phyloP scores from a whole-genome alignment of 768 basidiomycete genomes.

The Suillus clintonianus region DNA sequence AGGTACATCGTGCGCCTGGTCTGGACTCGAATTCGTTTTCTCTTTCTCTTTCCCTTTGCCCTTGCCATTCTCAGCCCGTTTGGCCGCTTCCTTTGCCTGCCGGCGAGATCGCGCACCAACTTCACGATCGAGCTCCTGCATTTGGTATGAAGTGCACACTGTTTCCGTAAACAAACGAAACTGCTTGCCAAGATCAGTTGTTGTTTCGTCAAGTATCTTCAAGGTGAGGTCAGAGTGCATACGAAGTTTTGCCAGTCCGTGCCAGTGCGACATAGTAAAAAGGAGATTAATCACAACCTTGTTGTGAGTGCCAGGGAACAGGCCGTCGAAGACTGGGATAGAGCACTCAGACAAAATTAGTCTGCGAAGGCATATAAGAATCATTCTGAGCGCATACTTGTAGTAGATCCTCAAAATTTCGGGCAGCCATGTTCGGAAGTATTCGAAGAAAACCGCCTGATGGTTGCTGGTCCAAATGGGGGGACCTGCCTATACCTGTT shows the following conservation, averaged over 20 bases:
- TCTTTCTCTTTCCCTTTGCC: too few relatives aligned
- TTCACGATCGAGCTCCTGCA: slow-evolving; percentile 16
- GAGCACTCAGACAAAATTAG: slow-evolving; percentile 17
- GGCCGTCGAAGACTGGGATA: slow-evolving; percentile 34
- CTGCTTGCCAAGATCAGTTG: slow-evolving; percentile 16
- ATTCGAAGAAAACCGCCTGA: slow-evolving; percentile 31
- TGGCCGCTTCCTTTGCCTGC: too few relatives aligned
- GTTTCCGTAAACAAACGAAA: slow-evolving; percentile 22
- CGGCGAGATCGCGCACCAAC: neutral
- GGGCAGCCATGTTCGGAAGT: slow-evolving; percentile 35
- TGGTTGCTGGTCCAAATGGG: slow-evolving; percentile 32
- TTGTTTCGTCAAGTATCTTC: slow-evolving; percentile 10
- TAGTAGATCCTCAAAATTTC: slow-evolving; percentile 39
- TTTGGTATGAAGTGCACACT: slow-evolving; percentile 21
- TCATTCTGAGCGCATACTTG: slow-evolving; percentile 17
- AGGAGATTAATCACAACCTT: slow-evolving; percentile 16
- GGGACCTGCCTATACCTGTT: slow-evolving; percentile 31
- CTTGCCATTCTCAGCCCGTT: too few relatives aligned
- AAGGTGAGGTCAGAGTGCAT: slow-evolving; percentile 29
- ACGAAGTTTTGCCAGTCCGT: slow-evolving; percentile 30
- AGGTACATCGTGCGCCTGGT: too few relatives aligned
- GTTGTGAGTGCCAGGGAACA: slow-evolving; percentile 18
- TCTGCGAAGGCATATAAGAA: neutral
- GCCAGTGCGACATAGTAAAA: slow-evolving; percentile 28
- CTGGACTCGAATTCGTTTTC: too few relatives aligned